These are phyloP conservation scores for Hemileccinum impolitum DNA, from an alignment of 768 basidiomycete genomes.

Conservation along the genomic window DNA sequence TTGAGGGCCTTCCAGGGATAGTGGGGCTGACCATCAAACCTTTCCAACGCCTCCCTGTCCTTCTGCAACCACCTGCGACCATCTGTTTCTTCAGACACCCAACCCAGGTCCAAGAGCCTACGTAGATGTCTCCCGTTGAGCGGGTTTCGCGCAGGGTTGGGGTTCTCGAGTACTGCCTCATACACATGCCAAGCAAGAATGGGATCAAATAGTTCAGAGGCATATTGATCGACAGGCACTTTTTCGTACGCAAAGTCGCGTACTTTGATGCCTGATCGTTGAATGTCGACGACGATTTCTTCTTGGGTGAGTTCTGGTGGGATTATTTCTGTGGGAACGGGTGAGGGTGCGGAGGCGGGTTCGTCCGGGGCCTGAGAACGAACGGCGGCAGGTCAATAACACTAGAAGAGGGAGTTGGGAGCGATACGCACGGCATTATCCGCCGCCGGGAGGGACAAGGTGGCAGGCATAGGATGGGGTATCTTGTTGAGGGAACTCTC, in stretches of 20 bases:
- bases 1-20: slow-evolving; percentile 29
- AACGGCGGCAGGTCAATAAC: slow-evolving; percentile 4
- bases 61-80: slow-evolving; percentile 22
- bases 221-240: slow-evolving; percentile 12
- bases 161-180: slow-evolving; percentile 23
- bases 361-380: slow-evolving; percentile 10
- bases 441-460: slow-evolving; percentile 6
- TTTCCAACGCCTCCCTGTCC: slow-evolving; percentile 26
- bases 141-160: slow-evolving; percentile 13
- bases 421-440: slow-evolving; percentile 26
- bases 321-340: slow-evolving; percentile 33
- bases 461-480: slow-evolving; percentile 12
- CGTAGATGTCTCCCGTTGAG: slow-evolving; percentile 26
- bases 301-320: slow-evolving; percentile 31
- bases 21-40: slow-evolving; percentile 20
- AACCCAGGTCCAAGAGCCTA: slow-evolving; percentile 28
- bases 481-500: slow-evolving; percentile 12
- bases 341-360: slow-evolving; percentile 26
- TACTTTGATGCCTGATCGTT: slow-evolving; percentile 27
- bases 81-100: slow-evolving; percentile 24
- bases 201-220: slow-evolving; percentile 31
- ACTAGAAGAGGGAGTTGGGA: not conserved
- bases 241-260: slow-evolving; percentile 31
- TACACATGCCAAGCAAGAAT: slow-evolving; percentile 31
- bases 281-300: slow-evolving; percentile 32